Evolutionary conservation across 2,329 filamentous ascomycete genomes (phyloP), one percentile per base, ranked within the genome.

Genomic region (Stromatinia cepivora): DNA sequence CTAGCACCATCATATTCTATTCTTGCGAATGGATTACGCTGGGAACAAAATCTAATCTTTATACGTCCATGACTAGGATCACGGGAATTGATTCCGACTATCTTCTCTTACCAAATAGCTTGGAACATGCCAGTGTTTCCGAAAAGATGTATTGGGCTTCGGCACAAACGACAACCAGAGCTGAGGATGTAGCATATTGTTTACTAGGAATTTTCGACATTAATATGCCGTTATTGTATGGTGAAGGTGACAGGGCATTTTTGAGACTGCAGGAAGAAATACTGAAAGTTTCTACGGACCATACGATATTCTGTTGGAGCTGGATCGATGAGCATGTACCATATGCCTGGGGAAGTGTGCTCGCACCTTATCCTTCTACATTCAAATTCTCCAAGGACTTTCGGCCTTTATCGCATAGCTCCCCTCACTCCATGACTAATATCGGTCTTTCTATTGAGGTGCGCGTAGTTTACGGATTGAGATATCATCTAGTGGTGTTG

Each of bases 101-200:
- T 20, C 25, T 34, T 28, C n/a, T 28, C 1, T 15, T 11, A 15
- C 10, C 25, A n/a, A 11, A 34, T 10, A 28, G 22, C 17, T 20
- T 56, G 7, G 31, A 28, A 9, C 11, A 20, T 15, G 53, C 42
- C 39, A 61, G 57, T 59, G 34, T 59, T 13, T 31, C 57, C 2
- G 36, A 59, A 42, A 59, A 36, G 36, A 59, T 59, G 57, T 59
- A 15, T n/a, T 59, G 57, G 57, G 57, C 57, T n/a, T 59, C 36
- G 2, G 36, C 22, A 42, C 28, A 34, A 59, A 36, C 22, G 13
- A 59, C 57, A 34, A 59, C 9, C 5, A 59, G 34, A 42, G 22
- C 36, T n/a, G 57, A 59, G 22, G 34, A 59, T 20, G 2, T 36
- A 59, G 56, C 56, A 3, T 59, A 59, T 20, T 59, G 31, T 36